A percentile compares a stretch with the other conserved stretches of the same genome.
Evolutionary conservation across 495 filamentous ascomycete genomes (phyloP).

Genomic region (Neurospora hispaniola): DNA sequence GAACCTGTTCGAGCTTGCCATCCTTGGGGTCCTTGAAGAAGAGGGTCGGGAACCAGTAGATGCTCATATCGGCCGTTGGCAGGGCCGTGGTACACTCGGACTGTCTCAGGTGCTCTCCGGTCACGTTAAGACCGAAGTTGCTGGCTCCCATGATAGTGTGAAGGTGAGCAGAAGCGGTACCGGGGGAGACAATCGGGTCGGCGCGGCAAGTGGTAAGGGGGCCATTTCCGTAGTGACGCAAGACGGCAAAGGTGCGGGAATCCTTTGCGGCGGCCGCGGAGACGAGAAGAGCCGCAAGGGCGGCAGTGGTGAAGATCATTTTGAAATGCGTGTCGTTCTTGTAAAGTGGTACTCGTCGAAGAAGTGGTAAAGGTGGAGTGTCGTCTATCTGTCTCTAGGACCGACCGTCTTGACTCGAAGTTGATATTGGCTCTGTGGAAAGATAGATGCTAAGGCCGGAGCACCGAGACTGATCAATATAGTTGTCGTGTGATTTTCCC

Average conservation of each 20-base stretch:
- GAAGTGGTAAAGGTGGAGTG: neutral
- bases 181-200: constrained; percentile 57
- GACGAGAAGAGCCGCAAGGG: constrained; percentile 11
- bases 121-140: constrained; percentile 55
- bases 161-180: constrained; percentile 46
- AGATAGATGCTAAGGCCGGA: neutral
- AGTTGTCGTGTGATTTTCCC: neutral
- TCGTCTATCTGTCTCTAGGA: constrained; percentile 4
- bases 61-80: constrained; percentile 56
- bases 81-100: constrained; percentile 59
- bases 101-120: constrained; percentile 42
- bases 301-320: constrained; percentile 16
- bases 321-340: constrained; percentile 10
- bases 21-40: constrained; percentile 53
- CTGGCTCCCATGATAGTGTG: constrained; percentile 62
- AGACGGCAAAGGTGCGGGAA: constrained; percentile 32
- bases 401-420: neutral
- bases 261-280: constrained; percentile 21
- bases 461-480: neutral
- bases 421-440: neutral
- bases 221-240: constrained; percentile 32
- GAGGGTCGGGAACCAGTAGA: constrained; percentile 68
- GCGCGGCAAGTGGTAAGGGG: constrained; percentile 46
- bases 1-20: constrained; percentile 55
- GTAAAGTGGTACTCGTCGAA: neutral